Conservation (phyloP, 352 stramenopile species). For the Thraustotheca clavata region DNA sequence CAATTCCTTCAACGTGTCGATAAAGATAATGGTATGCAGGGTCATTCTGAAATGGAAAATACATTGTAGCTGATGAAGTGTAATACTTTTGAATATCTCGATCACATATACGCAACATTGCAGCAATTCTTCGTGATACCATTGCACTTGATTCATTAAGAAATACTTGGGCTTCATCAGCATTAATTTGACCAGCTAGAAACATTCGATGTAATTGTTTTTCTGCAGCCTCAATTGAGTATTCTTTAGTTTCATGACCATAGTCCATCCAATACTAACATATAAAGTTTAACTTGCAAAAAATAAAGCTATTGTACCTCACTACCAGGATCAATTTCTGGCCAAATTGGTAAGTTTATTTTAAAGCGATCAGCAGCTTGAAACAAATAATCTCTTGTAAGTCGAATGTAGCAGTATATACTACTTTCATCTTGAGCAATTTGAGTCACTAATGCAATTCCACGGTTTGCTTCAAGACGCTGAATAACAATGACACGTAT, state of each 20-base stretch:
- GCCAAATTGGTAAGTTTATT: slow-evolving; percentile 37
- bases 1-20: slow-evolving; percentile 45
- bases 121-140: slow-evolving; percentile 58
- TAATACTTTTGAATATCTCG: not conserved
- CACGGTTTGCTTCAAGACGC: slow-evolving; percentile 42
- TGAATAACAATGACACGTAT: slow-evolving; percentile 57
- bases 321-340: slow-evolving; percentile 37
- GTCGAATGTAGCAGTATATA: slow-evolving; percentile 15
- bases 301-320: not conserved
- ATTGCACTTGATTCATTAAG: slow-evolving; percentile 40
- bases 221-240: slow-evolving; percentile 34
- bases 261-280: slow-evolving; percentile 31
- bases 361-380: slow-evolving; percentile 36
- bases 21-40: slow-evolving; percentile 58
- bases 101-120: slow-evolving; percentile 30
- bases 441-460: slow-evolving; percentile 32
- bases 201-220: slow-evolving; percentile 67
- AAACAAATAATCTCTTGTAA: slow-evolving; percentile 29
- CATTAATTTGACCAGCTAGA: slow-evolving; percentile 44
- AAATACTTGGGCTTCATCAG: slow-evolving; percentile 57
- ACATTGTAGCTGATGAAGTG: slow-evolving; percentile 4
- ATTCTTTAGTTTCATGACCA: slow-evolving; percentile 29
- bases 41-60: slow-evolving; percentile 44
- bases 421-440: slow-evolving; percentile 19
- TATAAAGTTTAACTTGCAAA: not conserved